Base-by-base conservation (phyloP, 805 yeast genomes). In the Sungouiozyma ichnusensis region DNA sequence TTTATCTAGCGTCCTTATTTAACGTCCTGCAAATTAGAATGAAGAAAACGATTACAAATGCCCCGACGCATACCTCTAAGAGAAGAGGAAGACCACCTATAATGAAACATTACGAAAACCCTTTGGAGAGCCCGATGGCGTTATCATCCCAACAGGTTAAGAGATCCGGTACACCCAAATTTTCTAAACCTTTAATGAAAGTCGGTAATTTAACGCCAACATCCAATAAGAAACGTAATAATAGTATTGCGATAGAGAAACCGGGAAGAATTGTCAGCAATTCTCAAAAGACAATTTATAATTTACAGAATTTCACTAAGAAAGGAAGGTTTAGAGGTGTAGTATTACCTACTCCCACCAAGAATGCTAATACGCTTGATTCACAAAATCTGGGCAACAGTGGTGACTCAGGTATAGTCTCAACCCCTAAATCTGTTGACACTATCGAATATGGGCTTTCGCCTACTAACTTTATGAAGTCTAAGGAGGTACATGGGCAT, bases 1-100 rank as follows among this genome's bases (percentile, higher is more conserved):
- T 24, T 11, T 7, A 11, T 6, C 29, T 6, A 11, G 29, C 11
- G 29, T 24, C 29, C 11, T 24, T 24, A 24, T 11, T 24, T 7
- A 6, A 24, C 11, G 6, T 24, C 9, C 29, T 24, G 29, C 9
- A 6, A 7, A 7, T 7, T 24, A 24, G 11, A 6, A 24, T 24
- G 29, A 24, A 24, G 29, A 24, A 24, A 11, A 24, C 29, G 9
- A 11, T 11, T 24, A 24, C 6, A 11, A 24, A 24, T 24, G 29
- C 9, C 29, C 29, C 6, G 11, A 24, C 29, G 8, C 31, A 34
- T 2, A 43, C 49, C 2, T 44, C 48, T 6, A 54, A 46, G 41
- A 56, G 53, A 35, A 52, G 66, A 43, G 66, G 66, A 3, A 54
- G 66, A 53, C 66, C 66, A 6, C 59, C 62, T 13, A 53, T 62